Conservation (phyloP, 1,284 basidiomycete genomes). For the Polyporus tsugae region DNA sequence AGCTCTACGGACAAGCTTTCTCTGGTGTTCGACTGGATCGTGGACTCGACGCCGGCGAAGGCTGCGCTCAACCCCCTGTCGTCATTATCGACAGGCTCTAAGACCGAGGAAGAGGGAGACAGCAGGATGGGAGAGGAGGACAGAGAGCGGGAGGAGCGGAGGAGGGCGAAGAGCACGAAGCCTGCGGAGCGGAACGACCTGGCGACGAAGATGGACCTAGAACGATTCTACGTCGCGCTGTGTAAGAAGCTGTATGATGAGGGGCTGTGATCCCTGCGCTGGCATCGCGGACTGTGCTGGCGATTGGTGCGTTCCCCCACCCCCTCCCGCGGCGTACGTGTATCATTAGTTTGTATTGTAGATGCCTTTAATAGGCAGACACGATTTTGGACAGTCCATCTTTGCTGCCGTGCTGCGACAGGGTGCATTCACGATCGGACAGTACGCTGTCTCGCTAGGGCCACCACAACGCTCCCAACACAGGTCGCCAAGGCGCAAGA, state of each 20-base stretch:
- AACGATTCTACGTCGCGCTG: slow-evolving; percentile 80
- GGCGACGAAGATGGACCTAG: slow-evolving; percentile 69
- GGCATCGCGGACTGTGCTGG: background rate
- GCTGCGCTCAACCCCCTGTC: slow-evolving; percentile 22
- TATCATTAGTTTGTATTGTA: slow-evolving; percentile 13
- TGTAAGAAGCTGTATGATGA: slow-evolving; percentile 83
- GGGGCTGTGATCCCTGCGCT: slow-evolving; percentile 58
- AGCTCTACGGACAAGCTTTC: slow-evolving; percentile 76
- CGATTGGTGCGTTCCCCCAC: slow-evolving; percentile 1
- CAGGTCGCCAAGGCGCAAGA: slow-evolving; percentile 36
- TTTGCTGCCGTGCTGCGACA: background rate
- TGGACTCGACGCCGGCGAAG: slow-evolving; percentile 68
- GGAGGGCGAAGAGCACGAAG: slow-evolving; percentile 30
- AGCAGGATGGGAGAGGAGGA: background rate
- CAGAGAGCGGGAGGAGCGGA: slow-evolving; percentile 18
- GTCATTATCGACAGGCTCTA: slow-evolving; percentile 21
- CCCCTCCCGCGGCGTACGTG: background rate
- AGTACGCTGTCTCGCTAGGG: slow-evolving; percentile 23
- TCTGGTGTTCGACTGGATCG: slow-evolving; percentile 78
- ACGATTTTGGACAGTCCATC: background rate
- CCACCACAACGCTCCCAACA: slow-evolving; percentile 32
- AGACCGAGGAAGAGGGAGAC: slow-evolving; percentile 35
- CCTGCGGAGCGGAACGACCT: slow-evolving; percentile 53
- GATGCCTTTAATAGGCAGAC: slow-evolving; percentile 3
- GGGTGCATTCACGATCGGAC: background rate